A percentile compares a stretch with the other conserved stretches of the same genome.
Conservation (phyloP, 2,329 filamentous ascomycete species). For the Aspergillus oerlinghausenensis region DNA sequence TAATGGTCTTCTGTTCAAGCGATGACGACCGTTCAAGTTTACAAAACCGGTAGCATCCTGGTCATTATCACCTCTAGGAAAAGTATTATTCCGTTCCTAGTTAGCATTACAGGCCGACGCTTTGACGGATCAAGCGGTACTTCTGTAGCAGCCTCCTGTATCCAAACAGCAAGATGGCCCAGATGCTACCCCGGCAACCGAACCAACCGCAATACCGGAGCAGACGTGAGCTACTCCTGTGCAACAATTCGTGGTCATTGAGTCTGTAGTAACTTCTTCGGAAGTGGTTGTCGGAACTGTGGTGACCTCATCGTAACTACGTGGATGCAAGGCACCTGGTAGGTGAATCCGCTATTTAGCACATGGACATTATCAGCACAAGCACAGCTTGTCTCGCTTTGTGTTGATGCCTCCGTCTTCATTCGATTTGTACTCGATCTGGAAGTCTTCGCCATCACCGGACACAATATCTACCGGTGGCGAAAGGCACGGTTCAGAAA, state of each 20-base stretch:
- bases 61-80: too few species aligned
- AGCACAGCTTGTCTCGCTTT: constrained; percentile 42
- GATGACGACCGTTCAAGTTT: too few species aligned
- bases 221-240: too few species aligned
- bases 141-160: too few species aligned
- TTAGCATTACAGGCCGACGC: too few species aligned
- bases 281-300: constrained; percentile 7
- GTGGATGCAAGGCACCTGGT: constrained; percentile 46
- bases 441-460: constrained; percentile 24
- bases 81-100: too few species aligned
- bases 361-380: constrained; percentile 47
- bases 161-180: constrained; percentile 14
- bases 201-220: constrained; percentile 39
- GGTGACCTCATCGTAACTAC: constrained; percentile 35
- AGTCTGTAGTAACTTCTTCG: constrained; percentile 13
- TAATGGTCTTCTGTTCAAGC: too few species aligned
- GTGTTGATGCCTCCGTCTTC: constrained; percentile 34
- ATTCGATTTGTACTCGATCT: constrained; percentile 42
- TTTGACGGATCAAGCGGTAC: too few species aligned
- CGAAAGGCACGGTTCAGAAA: too few species aligned
- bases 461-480: constrained; percentile 28
- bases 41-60: too few species aligned
- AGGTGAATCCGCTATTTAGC: constrained; percentile 35
- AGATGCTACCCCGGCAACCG: constrained; percentile 17
- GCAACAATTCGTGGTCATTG: constrained; percentile 10